Evolutionary conservation across 768 basidiomycete species (phyloP), one percentile per base, ranked within the genome.

Genomic region (Chalciporus pseudorubinellus): DNA sequence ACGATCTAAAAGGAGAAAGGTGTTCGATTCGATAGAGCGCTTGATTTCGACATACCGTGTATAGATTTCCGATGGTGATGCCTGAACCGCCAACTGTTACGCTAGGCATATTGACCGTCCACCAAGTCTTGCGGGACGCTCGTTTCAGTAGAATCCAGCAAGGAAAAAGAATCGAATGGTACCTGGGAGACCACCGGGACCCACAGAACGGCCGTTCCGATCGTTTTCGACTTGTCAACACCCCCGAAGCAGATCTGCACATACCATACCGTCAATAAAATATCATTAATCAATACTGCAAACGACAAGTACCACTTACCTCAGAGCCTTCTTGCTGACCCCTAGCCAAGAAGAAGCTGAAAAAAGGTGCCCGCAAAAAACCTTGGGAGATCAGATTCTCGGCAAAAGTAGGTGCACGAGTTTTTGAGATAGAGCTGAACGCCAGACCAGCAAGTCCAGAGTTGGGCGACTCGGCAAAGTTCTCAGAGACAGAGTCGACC

Each of bases 381-480:
- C 67, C 65, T 55, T 66, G 55, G 13, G 61, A 55, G 16, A 87
- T 75, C 34, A 87, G 62, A 55, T 80, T 85, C 65, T 88, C 87
- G 54, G 86, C 83, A 57, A 85, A 79, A 0, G 85, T 86, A 8
- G 77, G 73, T 46, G 73, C 54, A 12, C 59, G 61, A 0, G 72
- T 74, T 41, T 59, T 65, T 11, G 84, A 66, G 48, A 87, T 83
- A 38, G 75, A 69, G 31, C 79, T 68, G 57, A 87, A 88, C 11
- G 80, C 84, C 60, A 87, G 65, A 21, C 85, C 85, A 7, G 84
- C 62, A 11, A 86, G 70, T 11, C 85, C 87, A 41, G 75, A 75
- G 51, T 74, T 81, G 8, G 84, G 83, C 16, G 72, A 70, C 34
- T 60, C 58, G 29, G 68, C 65, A 64, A 87, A 83, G 58, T 80